Evolutionary conservation across 257 asterid genomes (phyloP), one percentile per base, ranked within the genome.

Genomic region (Primulina huaijiensis): DNA sequence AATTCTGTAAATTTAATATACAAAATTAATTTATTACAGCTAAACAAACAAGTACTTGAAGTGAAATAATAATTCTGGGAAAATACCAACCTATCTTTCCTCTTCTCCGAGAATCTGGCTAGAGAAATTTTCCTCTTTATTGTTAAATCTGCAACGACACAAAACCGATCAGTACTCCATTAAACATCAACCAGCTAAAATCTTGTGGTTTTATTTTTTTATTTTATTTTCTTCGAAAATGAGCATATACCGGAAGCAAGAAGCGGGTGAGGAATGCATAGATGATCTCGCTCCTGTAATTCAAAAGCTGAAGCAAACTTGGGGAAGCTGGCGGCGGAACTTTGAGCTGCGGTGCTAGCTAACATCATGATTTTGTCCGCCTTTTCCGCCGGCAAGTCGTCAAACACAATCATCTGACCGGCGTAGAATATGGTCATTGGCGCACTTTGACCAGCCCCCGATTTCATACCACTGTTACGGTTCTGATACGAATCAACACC

Each of bases 51-150:
- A 37, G 11, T 8, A 23, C 25, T 37, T 0, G 43, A 37, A 37
- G 43, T 37, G 2, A 37, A 3, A 2, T 27, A 37, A 37, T 37
- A 37, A 8, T 37, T 37, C 16, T 38, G 11, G 50, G 50, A 38
- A 2, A 38, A 38, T 9, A 38, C 50, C 50, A 71, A 77, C 86
- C 85, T 78, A 61, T 88, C 92, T 60, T 82, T 81, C 75, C 96
- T 78, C 82, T 86, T 89, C 81, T 83, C 93, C 68, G 83, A 62
- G 73, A 89, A 89, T 35, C 93, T 76, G 50, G 88, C 79, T 6
- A 89, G 73, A 3, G 96, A 89, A 56, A 75, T 81, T 57, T 86
- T 83, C 75, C 96, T 79, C 0, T 88, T 88, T 55, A 88, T 84
- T 3, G 96, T 92, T 62, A 88, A 79, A 78, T 83, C 95, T 43